A percentile compares a stretch with the other conserved stretches of the same genome.
phyloP scores from a whole-genome alignment of 768 basidiomycete species.

The Rhizopogon vulgaris region DNA sequence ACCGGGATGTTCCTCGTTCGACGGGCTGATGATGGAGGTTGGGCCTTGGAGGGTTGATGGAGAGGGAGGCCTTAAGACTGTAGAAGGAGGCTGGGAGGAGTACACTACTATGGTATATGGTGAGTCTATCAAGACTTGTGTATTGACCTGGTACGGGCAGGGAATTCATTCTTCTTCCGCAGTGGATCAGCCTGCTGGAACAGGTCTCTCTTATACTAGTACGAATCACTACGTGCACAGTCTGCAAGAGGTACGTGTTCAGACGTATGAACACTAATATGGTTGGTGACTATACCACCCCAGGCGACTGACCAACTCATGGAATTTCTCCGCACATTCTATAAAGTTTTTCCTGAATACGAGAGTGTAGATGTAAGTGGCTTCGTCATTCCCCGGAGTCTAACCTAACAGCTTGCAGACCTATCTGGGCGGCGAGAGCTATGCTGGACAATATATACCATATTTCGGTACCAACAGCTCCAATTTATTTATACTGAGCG shows the following conservation, averaged over 20 bases:
- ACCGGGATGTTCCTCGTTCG: conserved; percentile 95
- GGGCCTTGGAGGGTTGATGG: conserved; percentile 85
- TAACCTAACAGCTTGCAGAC: conserved; percentile 49
- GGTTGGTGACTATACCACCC: not conserved
- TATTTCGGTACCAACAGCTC: conserved; percentile 62
- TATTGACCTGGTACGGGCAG: not conserved
- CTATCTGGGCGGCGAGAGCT: conserved; percentile 94
- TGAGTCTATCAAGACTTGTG: conserved; percentile 33
- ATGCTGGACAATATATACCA: conserved; percentile 96
- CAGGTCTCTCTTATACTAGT: conserved; percentile 86
- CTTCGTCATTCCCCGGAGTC: not conserved
- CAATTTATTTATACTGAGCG: not conserved
- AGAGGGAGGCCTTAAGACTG: conserved; percentile 60
- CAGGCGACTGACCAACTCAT: conserved; percentile 77
- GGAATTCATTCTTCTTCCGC: conserved; percentile 6
- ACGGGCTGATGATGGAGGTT: conserved; percentile 97
- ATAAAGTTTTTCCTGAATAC: conserved; percentile 88
- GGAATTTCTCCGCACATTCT: conserved; percentile 84
- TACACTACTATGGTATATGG: conserved; percentile 91
- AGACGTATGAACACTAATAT: not conserved
- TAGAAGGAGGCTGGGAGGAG: conserved; percentile 95
- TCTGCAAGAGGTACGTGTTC: conserved; percentile 49
- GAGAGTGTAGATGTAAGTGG: conserved; percentile 68
- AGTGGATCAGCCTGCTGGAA: conserved; percentile 99
- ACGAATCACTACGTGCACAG: conserved; percentile 83